phyloP scores from a whole-genome alignment of 2,329 filamentous ascomycete species.

The Trichoderma sp. region DNA sequence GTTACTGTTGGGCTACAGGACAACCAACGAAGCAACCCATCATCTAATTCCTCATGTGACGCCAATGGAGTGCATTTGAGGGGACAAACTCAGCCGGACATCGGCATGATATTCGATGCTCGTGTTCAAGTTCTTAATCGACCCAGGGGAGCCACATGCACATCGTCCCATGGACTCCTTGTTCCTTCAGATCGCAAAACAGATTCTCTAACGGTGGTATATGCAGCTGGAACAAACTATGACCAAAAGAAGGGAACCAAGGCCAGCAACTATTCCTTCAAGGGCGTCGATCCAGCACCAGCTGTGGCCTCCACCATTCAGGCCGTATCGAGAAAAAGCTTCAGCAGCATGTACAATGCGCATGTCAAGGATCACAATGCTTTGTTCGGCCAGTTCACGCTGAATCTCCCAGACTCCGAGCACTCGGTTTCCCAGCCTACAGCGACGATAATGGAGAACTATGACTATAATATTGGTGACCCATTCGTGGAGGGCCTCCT shows the following conservation, averaged over 20 bases:
- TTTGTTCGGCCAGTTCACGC: constrained; percentile 38
- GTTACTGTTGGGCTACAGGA: constrained; percentile 44
- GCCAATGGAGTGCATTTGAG: constrained; percentile 7
- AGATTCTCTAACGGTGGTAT: constrained; percentile 28
- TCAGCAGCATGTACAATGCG: constrained; percentile 30
- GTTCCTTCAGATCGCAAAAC: constrained; percentile 3
- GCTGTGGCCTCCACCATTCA: constrained; percentile 35
- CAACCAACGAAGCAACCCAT: constrained; percentile 25
- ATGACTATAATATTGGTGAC: constrained; percentile 35
- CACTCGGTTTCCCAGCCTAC: constrained; percentile 41
- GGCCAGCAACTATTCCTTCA: constrained; percentile 44
- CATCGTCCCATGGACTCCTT: constrained; percentile 27
- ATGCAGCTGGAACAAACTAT: constrained; percentile 44
- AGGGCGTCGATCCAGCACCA: constrained; percentile 42
- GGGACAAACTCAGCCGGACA: constrained; percentile 1
- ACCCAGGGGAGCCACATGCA: neutral
- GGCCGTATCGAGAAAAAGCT: constrained; percentile 33
- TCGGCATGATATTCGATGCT: constrained; percentile 15
- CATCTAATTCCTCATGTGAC: constrained; percentile 23
- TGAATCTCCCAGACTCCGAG: constrained; percentile 44
- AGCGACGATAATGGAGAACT: constrained; percentile 17
- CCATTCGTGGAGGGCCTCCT: constrained; percentile 52
- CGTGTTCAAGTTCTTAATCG: constrained; percentile 4
- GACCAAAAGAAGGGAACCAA: constrained; percentile 48
- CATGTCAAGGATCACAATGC: constrained; percentile 42